Evolutionary conservation across 495 filamentous ascomycete species (phyloP), one percentile per base, ranked within the genome.

Genomic region (Rhypophila decipiens): DNA sequence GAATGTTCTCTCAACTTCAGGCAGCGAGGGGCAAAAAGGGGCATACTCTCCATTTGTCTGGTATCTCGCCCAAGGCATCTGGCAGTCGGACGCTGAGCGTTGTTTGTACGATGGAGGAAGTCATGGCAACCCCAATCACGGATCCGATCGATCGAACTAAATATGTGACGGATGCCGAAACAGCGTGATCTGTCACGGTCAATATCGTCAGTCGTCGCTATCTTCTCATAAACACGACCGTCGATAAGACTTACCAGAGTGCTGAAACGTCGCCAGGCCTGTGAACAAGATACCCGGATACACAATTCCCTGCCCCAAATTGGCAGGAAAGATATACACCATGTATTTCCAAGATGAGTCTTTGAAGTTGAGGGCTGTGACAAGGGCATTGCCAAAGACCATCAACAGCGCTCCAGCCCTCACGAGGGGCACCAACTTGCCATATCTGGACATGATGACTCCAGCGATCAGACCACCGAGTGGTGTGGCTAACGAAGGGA

Each of bases 41-140:
- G 58, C 69, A 63, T 79, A 84, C 80, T 77, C 75, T 81, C 73
- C 74, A 74, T 77, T 81, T 82, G 55, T 83, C 71, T 66, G 79
- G 75, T 68, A 82, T 69, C 67, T 72, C 77, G 66, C 68, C 70
- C 68, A 85, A 69, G 51, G 72, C 79, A 52, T 67, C 64, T 5
- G 72, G 70, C 42, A 85, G 72, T 61, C 72, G 70, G 50, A 74
- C 63, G 56, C 67, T 74, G 52, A 84, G 70, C 57, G 79, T 76
- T 44, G 82, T 84, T 65, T 84, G 82, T 22, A 83, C 70, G 29
- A 84, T 80, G 0, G 79, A 72, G 8, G 78, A 82, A 0, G 78
- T 80, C 13, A 82, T 67, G 1, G 82, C 78, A 1, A 84, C 80
- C 11, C 80, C 82, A 68, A 77, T 83, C 22, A 85, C 82, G 0